Base-by-base conservation (phyloP, 306 rosid species). In the Hylodesmum podocarpum region DNA sequence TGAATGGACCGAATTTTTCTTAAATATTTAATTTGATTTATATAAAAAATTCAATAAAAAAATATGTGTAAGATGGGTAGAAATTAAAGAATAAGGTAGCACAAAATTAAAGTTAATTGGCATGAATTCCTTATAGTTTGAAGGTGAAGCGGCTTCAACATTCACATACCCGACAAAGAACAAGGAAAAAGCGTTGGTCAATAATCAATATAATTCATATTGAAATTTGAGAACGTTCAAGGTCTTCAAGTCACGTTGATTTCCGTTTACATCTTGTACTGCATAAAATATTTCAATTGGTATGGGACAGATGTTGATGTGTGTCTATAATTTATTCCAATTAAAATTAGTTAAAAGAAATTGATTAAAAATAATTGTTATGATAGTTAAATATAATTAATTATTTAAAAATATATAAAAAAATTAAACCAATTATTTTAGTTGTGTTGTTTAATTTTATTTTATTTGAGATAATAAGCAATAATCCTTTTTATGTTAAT, bases 221-320 rank as follows among this genome's bases (percentile, higher is more conserved):
- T 61, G 70, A 74, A 74, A 43, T 18, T 57, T 73, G 25, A 41
- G 13, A 55, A 57, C 28, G 29, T 40, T 57, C 31, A 25, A 41
- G 61, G 61, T 74, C 16, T 59, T 44, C 16, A 36, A n/a, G 79
- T 75, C 70, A 24, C 61, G 70, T 19, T 73, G 46, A 61, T 62
- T 75, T 75, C 61, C 29, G 54, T 55, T 39, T 16, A 58, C 55
- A 57, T 24, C 67, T 21, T 40, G 33, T 7, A 0, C 21, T 27
- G 13, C 44, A 27, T 28, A 40, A 58, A 43, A 14, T 57, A 73
- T 57, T 73, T 73, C 43, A 28, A 73, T 21, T 58, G 69, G 69
- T 22, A 13, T n/a, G n/a, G n/a, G n/a, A n/a, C n/a, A n/a, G n/a
- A n/a, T n/a, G n/a, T n/a, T n/a, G n/a, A n/a, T n/a, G n/a, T n/a